Base-by-base conservation (phyloP, 2,329 filamentous ascomycete genomes). In the Cytospora leucostoma region DNA sequence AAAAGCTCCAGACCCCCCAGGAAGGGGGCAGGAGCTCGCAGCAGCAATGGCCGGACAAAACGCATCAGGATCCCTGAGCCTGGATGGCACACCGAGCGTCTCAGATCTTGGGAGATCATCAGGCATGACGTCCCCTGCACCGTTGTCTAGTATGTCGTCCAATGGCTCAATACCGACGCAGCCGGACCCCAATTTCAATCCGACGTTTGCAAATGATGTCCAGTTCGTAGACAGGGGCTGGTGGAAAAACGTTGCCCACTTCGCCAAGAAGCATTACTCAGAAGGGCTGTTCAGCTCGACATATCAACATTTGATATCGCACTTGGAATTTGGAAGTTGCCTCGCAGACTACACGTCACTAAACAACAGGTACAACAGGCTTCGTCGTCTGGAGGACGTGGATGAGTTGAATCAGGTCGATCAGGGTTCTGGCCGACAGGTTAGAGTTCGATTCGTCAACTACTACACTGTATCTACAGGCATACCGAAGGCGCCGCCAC, bases 381-480 rank as follows among this genome's bases (percentile, higher is more conserved):
- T 97, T 33, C 84, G 91, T 60, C 84, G 82, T 1, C 77, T 96
- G 11, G 92, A 96, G 72, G 88, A 91, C 70, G 78, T 87, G 5
- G 84, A 91, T 62, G 86, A 89, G 67, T 69, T 83, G 66, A 70
- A 58, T 59, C 62, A 52, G 56, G 56, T 56, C 12, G 66, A 66
- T 27, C 69, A 69, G 3, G 68, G 70, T n/a, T 67, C 71, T 27
- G 77, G 80, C 50, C 67, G 77, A 4, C 70, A 78, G 2, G 77
- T 79, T 2, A 80, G 88, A 59, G 84, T 95, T 12, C 84, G 92
- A 17, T 97, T 97, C 70, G 82, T 92, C 63, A 97, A 97, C 72
- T 97, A 96, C 73, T 97, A 94, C 72, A 96, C 93, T 1, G 84
- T 90, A n/a, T 93, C 90, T 68, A 89, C 89, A 11, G 93, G 93